These are phyloP conservation scores for Russula foetens DNA, from an alignment of 768 basidiomycete species.

Conservation along the genomic window DNA sequence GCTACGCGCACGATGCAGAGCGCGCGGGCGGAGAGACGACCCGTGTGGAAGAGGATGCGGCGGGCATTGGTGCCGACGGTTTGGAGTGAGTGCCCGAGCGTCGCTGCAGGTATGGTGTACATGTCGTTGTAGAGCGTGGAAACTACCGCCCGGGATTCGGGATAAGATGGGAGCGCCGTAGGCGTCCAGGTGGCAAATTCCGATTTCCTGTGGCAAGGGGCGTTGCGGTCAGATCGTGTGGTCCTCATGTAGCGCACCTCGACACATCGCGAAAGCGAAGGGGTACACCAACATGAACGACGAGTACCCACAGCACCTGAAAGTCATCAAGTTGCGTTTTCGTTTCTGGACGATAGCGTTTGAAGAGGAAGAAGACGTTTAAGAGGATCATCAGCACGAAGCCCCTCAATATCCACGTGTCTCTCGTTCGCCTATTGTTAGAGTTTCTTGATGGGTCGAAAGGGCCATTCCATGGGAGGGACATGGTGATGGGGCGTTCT, in stretches of 20 bases:
- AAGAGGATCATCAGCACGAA: not conserved
- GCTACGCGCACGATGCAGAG: constrained; percentile 33
- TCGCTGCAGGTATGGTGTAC: constrained; percentile 27
- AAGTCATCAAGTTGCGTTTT: constrained; percentile 13
- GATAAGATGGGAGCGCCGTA: not conserved
- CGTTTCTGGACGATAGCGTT: not conserved
- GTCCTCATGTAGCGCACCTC: not conserved
- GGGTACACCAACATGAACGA: not conserved
- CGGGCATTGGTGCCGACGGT: constrained; percentile 28
- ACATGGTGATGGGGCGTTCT: not conserved
- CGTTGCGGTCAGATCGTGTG: not conserved
- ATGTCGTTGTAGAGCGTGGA: constrained; percentile 28
- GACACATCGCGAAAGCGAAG: not conserved
- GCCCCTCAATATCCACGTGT: not conserved
- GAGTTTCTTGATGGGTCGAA: not conserved
- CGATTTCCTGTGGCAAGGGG: not conserved
- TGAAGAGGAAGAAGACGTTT: constrained; percentile 1
- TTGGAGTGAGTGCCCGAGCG: constrained; percentile 28
- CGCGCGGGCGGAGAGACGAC: constrained; percentile 31
- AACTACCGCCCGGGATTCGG: constrained; percentile 24
- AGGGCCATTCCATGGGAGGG: not conserved
- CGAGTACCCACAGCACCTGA: constrained; percentile 4
- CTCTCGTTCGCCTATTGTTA: not conserved
- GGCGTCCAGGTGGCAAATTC: not conserved
- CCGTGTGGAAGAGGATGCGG: constrained; percentile 28